Evolutionary conservation across 2,329 filamentous ascomycete genomes (phyloP).

Genomic region (Penicillium digitatum): DNA sequence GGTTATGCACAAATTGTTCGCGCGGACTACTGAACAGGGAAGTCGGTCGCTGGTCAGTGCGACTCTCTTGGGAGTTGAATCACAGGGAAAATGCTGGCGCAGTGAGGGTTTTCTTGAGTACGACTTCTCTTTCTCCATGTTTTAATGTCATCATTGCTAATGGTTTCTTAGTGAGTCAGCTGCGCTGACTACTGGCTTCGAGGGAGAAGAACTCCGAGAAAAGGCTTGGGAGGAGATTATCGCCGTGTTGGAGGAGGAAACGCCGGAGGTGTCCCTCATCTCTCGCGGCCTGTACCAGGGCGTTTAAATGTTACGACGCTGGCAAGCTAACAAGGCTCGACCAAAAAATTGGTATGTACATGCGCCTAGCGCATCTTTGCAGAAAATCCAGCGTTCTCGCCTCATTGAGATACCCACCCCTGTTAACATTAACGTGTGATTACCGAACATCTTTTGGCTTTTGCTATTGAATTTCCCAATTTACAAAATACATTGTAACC

Average conservation of each 20-base stretch:
- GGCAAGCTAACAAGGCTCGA: neutral
- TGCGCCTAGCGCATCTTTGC: neutral
- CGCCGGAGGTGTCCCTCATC: constrained; percentile 17
- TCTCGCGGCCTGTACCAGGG: constrained; percentile 4
- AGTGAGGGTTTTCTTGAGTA: constrained; percentile 40
- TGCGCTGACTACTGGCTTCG: constrained; percentile 30
- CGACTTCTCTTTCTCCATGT: constrained; percentile 8
- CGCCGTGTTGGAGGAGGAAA: constrained; percentile 29
- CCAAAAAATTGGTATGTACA: neutral
- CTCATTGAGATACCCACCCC: constrained; percentile 7
- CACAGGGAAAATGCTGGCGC: constrained; percentile 45
- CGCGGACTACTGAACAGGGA: constrained; percentile 43
- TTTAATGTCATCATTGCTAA: constrained; percentile 13
- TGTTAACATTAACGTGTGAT: neutral
- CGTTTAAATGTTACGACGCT: neutral
- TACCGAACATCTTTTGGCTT: neutral
- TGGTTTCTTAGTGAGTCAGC: constrained; percentile 30
- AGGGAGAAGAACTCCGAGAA: constrained; percentile 36
- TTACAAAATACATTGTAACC: neutral
- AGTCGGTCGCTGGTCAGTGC: constrained; percentile 44
- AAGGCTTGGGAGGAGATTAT: constrained; percentile 43
- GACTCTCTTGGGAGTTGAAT: constrained; percentile 41
- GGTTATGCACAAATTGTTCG: constrained; percentile 39
- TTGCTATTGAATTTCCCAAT: neutral
- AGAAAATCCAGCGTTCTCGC: neutral